Evolutionary conservation across 805 yeast genomes (phyloP), one percentile per base, ranked within the genome.

Genomic region (Pichia deserticola): DNA sequence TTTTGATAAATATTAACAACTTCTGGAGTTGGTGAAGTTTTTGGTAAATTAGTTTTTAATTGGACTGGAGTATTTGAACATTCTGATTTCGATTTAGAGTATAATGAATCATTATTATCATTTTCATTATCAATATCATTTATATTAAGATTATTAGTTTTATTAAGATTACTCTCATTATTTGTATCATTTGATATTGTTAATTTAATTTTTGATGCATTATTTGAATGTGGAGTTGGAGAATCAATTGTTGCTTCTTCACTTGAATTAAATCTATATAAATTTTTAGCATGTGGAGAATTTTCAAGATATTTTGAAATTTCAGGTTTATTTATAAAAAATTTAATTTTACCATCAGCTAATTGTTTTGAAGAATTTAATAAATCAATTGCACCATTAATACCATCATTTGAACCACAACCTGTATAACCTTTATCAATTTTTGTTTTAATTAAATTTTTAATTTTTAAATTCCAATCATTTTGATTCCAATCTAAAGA

Each of bases 361-460:
- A 59, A 20, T 39, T 59, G 62, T 45, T 50, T 63, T 11, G 65
- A 59, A 28, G 56, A 48, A 45, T 54, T 52, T 32, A 60, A 45
- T 29, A 58, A 39, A 35, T 54, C 55, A 3, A 81, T 60, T 0
- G 86, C 86, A 35, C 86, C 86, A 4, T 72, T 72, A 25, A 81
- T 60, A 12, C 87, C 87, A 48, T 82, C 74, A 13, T 74, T 63
- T 33, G 84, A 78, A n/a, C 92, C 92, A 65, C 89, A 83, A 6
- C 95, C 93, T 27, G 78, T 78, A 61, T 84, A 86, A 7, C 92
- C 84, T n/a, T 71, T 62, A 8, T 71, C 54, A 47, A 82, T 58
- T 58, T 82, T 85, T 15, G 72, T 61, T 40, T 74, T 76, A 45
- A 86, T 61, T 11, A 83, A 59, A 30, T 75, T 77, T 59, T 81